Evolutionary conservation across 2,329 filamentous ascomycete genomes (phyloP).

Genomic region (Didymella sp.): DNA sequence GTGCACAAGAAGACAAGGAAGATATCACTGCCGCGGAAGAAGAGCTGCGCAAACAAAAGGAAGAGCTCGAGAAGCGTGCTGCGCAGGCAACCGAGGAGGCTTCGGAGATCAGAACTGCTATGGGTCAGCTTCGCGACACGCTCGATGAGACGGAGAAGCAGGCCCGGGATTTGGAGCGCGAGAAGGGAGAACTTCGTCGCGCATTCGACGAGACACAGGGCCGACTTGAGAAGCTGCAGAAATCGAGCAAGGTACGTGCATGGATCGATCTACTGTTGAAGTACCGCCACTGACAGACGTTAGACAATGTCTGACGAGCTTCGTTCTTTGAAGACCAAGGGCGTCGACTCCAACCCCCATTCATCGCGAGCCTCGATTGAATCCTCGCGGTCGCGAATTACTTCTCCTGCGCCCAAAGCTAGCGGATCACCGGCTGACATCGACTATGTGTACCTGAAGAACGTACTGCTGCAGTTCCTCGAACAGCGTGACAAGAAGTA

Average conservation of each 20-base stretch:
- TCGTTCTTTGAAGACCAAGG: constrained; percentile 55
- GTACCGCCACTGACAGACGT: constrained; percentile 24
- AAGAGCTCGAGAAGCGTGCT: constrained; percentile 76
- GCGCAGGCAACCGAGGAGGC: constrained; percentile 75
- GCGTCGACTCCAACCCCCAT: constrained; percentile 54
- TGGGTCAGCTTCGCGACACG: constrained; percentile 77
- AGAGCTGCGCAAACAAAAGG: constrained; percentile 75
- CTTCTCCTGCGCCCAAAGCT: constrained; percentile 56
- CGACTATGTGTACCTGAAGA: constrained; percentile 77
- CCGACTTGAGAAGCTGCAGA: constrained; percentile 80
- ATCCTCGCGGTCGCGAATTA: constrained; percentile 55
- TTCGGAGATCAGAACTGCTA: constrained; percentile 75
- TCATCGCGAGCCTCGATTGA: constrained; percentile 68
- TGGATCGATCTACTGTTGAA: no score
- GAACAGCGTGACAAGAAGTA: constrained; percentile 81
- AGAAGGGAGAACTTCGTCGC: constrained; percentile 76
- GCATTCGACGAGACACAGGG: constrained; percentile 79
- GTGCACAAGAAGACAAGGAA: constrained; percentile 75
- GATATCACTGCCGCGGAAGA: constrained; percentile 76
- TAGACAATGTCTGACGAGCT: constrained; percentile 65
- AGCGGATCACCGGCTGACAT: constrained; percentile 47
- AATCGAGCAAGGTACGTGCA: constrained; percentile 62
- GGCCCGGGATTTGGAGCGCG: constrained; percentile 81
- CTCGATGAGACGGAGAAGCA: constrained; percentile 89
- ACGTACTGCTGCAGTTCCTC: constrained; percentile 80